These are phyloP conservation scores for Colletotrichum sublineola DNA, from an alignment of 2,329 filamentous ascomycete species.

Conservation along the genomic window DNA sequence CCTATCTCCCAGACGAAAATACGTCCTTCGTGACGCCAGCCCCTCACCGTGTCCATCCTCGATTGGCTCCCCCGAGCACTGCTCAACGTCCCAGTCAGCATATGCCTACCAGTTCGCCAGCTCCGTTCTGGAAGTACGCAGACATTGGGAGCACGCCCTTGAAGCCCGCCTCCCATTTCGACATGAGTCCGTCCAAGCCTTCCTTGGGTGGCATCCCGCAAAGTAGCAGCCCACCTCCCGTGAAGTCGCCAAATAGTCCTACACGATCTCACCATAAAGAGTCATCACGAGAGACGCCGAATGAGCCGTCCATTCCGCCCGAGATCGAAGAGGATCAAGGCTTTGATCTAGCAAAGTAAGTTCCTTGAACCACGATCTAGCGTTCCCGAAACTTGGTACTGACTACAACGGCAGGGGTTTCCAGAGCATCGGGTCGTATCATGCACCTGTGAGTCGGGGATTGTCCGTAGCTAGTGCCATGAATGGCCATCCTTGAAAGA, in stretches of 20 bases:
- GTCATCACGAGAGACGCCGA: constrained; percentile 39
- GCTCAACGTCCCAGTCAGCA: constrained; percentile 86
- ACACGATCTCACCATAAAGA: constrained; percentile 50
- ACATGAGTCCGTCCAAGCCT: constrained; percentile 71
- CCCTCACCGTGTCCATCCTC: constrained; percentile 79
- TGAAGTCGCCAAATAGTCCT: constrained; percentile 68
- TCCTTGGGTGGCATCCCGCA: constrained; percentile 55
- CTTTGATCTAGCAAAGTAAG: constrained; percentile 72
- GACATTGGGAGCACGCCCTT: constrained; percentile 82
- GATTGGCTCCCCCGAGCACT: constrained; percentile 83
- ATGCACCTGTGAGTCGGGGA: constrained; percentile 66
- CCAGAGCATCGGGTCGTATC: constrained; percentile 74
- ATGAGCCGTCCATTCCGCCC: constrained; percentile 44
- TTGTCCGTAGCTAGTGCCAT: constrained; percentile 59
- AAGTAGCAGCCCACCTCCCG: constrained; percentile 71
- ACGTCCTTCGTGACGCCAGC: constrained; percentile 78
- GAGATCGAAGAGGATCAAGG: constrained; percentile 64
- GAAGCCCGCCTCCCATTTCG: constrained; percentile 62
- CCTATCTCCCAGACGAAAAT: constrained; percentile 72
- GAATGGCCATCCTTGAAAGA: constrained; percentile 47
- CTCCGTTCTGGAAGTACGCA: constrained; percentile 90
- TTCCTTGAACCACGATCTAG: constrained; percentile 6
- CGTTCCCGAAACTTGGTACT: constrained; percentile 40
- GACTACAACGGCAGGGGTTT: constrained; percentile 65
- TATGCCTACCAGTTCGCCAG: constrained; percentile 87